Evolutionary conservation across 2,329 filamentous ascomycete genomes (phyloP), one percentile per base, ranked within the genome.

Genomic region (Aspergillus terreus): DNA sequence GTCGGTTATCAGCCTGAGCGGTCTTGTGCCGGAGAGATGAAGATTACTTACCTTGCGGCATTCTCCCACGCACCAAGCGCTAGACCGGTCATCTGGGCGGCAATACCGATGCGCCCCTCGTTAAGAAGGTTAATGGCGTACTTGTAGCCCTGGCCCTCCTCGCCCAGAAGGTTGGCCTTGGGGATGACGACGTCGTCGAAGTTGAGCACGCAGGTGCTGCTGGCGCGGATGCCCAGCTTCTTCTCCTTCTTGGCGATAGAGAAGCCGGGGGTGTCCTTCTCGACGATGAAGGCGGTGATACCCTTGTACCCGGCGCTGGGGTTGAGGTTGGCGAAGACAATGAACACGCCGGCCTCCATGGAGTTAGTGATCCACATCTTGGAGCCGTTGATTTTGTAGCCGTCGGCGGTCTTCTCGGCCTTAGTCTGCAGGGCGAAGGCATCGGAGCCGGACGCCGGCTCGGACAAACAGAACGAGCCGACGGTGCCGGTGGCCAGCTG

Each of bases 281-380:
- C 92, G 40, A 97, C 86, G 55, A 99, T 78, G 70, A 99, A 99
- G 47, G 94, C 94, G 2, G 91, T 92, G 73, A 99, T 99, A 52
- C 94, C 94, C 75, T 92, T 92, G 81, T 99, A 96, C 48, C 91
- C 92, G 77, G 92, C 91, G 76, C 83, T 86, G 0, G 87, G 92
- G 69, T 96, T 87, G 36, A 99, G 79, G 75, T 96, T 99, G 66
- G 94, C 94, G 68, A 99, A 99, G 52, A 99, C 94, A 66, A 99
- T 92, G 77, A 96, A 99, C 78, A 97, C 87, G 54, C 85, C 85
- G 17, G 94, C 88, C 76, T 99, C 94, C 77, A 92, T 86, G 46
- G 88, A 87, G 80, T 99, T 99, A 58, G 94, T 99, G 75, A 99
- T 99, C 94, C 94, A 99, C 94, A 99, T 99, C 83, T 99, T 99